Percentiles rank a stretch among this genome's conserved stretches.
These are phyloP conservation scores for Aureobasidium leucospermi DNA, from an alignment of 2,329 filamentous ascomycete species.

Conservation along the genomic window DNA sequence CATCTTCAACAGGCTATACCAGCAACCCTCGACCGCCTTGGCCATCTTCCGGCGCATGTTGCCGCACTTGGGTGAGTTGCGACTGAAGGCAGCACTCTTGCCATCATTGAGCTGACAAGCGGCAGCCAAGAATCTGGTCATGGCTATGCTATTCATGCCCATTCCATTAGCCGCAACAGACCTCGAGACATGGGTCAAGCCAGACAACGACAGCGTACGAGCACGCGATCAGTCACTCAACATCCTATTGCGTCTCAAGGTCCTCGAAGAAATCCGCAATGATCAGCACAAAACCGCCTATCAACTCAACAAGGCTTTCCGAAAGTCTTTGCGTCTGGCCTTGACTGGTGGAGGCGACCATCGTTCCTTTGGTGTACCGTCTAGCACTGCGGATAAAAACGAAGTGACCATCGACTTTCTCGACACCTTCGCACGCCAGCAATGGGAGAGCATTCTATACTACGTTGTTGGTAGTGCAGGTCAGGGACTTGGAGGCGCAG, in stretches of 20 bases:
- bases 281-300: conserved; percentile 58
- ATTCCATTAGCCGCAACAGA: conserved; percentile 70
- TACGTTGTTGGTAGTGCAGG: conserved; percentile 81
- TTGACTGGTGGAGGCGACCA: conserved; percentile 81
- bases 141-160: conserved; percentile 88
- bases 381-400: conserved; percentile 53
- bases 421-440: conserved; percentile 75
- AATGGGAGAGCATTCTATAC: conserved; percentile 95
- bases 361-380: conserved; percentile 85
- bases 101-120: background rate
- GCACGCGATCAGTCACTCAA: conserved; percentile 79
- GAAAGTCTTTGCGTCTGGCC: conserved; percentile 72
- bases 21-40: conserved; percentile 89
- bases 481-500: conserved; percentile 40
- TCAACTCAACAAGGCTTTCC: conserved; percentile 73
- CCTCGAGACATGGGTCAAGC: conserved; percentile 78
- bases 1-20: conserved; percentile 85
- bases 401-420: conserved; percentile 65
- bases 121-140: conserved; percentile 86
- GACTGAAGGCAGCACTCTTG: background rate
- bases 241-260: conserved; percentile 78
- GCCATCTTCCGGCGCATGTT: conserved; percentile 97
- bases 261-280: conserved; percentile 56
- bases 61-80: conserved; percentile 66
- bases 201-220: conserved; percentile 36